Percentiles rank a stretch among this genome's conserved stretches.
These are phyloP conservation scores for Pterocarpus santalinus DNA, from an alignment of 306 rosid species.

Conservation along the genomic window DNA sequence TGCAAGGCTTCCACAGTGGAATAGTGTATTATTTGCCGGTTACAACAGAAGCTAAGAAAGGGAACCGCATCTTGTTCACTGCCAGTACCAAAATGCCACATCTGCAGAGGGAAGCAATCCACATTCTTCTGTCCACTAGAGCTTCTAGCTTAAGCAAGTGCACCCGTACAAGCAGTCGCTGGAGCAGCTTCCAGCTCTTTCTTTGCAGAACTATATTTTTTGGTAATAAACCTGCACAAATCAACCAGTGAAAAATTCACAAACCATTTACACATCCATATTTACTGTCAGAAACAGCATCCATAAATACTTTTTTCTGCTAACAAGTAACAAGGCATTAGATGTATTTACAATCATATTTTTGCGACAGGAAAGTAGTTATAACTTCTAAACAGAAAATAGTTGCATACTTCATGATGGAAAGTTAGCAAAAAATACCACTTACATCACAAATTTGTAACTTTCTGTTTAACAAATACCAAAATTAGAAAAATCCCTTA, in stretches of 20 bases:
- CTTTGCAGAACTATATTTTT: slow-evolving; percentile 83
- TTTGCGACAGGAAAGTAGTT: background rate
- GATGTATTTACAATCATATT: too few species aligned
- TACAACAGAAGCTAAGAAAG: slow-evolving; percentile 48
- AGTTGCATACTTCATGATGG: background rate
- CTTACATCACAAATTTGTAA: background rate
- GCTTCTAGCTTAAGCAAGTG: slow-evolving; percentile 67
- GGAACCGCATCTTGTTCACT: slow-evolving; percentile 34
- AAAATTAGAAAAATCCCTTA: background rate
- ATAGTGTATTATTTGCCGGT: slow-evolving; percentile 50
- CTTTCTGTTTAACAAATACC: slow-evolving; percentile 5
- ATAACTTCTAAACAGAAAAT: background rate
- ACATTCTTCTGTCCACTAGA: slow-evolving; percentile 34
- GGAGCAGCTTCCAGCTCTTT: slow-evolving; percentile 72
- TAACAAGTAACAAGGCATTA: background rate
- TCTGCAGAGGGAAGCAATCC: slow-evolving; percentile 38
- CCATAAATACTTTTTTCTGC: background rate
- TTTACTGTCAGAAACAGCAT: slow-evolving; percentile 26
- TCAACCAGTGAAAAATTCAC: background rate
- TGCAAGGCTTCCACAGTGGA: slow-evolving; percentile 48
- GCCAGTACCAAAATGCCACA: slow-evolving; percentile 34
- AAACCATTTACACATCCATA: slow-evolving; percentile 3
- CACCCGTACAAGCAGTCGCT: slow-evolving; percentile 80
- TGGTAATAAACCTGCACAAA: slow-evolving; percentile 81
- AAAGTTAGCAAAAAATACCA: background rate